Base-by-base conservation (phyloP, 1,139 yeast species). In the Saccharomyces pastorianus region DNA sequence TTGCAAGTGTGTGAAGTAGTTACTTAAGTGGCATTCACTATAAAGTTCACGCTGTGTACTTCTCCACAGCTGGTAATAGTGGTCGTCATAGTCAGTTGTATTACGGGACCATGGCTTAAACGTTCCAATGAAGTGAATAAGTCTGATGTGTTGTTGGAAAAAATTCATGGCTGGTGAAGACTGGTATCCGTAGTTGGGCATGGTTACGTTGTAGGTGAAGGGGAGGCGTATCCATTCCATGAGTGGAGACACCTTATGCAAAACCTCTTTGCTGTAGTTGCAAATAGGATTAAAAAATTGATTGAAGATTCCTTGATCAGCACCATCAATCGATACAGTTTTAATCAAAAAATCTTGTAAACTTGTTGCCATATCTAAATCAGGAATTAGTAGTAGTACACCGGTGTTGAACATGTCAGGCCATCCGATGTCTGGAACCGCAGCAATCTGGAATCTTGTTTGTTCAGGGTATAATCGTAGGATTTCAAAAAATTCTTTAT, bases 331-430 rank as follows among this genome's bases (percentile, higher is more conserved):
- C 0, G 93, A 82, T 20, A 77, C 73, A 14, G 69, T 67, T 17
- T 57, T 49, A 7, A 59, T 59, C 49, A 77, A 74, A 54, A 76
- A 71, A 34, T 70, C 58, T 54, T 71, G 56, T 57, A 89, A 73
- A 14, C 75, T 73, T 3, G 71, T 59, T 63, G 75, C 85, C 48
- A 77, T 80, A 0, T 64, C 60, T 6, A 62, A 49, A 61, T 78
- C 76, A 1, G 96, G 96, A 46, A 76, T 77, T 47, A 88, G 72
- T 7, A 84, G 76, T 68, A 93, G 78, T 46, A 93, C 83, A 7
- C 98, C 98, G 26, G 95, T 84, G 71, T 93, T 93, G 76, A 93
- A 93, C 63, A 88, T 79, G 70, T 93, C 98, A 0, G 98, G 98
- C 84, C 96, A 93, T 17, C 98, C 97, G 28, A 85, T 77, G 71